Evolutionary conservation across 768 basidiomycete genomes (phyloP), one percentile per base, ranked within the genome.

Genomic region (Arthromyces matolae): DNA sequence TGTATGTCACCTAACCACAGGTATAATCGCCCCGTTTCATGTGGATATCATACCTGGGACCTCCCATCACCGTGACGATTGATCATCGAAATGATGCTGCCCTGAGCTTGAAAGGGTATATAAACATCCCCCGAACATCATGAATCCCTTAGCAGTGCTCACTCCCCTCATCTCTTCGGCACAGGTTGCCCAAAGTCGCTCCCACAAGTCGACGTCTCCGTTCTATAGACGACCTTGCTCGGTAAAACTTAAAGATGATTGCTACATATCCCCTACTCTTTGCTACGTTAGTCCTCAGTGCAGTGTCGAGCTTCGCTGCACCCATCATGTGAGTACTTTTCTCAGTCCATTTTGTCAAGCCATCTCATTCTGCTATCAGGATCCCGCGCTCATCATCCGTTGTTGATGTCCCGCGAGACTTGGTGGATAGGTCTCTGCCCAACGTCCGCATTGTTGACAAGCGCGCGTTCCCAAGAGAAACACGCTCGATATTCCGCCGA

Each of bases 121-220:
- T 64, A 71, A 69, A 29, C 57, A 34, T 36, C 45, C 32, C 33
- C 40, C 19, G 6, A 36, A 44, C 57, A 50, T 40, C 10, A 41
- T 48, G 53, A 60, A 58, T 36, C 67, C 70, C 55, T 63, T 54
- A 72, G 72, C 72, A 70, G 72, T 71, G 71, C 72, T 72, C 72
- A 60, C 54, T 51, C 63, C 53, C 65, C 64, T 60, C 57, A 58
- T 60, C 65, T 68, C 68, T 69, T 68, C 60, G 70, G 71, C 64
- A 65, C 70, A 67, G 71, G 71, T 72, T 70, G 70, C 72, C 69
- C 64, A 71, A 67, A 70, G 66, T 68, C 55, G 53, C 63, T 68
- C 64, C 54, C 68, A 64, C 70, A 62, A 70, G 71, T 70, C 65
- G 70, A 70, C 64, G 58, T 63, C 53, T 49, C 24, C 42, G 49